These are phyloP conservation scores for Rhynchosporium secalis DNA, from an alignment of 2,329 filamentous ascomycete species.

Conservation along the genomic window DNA sequence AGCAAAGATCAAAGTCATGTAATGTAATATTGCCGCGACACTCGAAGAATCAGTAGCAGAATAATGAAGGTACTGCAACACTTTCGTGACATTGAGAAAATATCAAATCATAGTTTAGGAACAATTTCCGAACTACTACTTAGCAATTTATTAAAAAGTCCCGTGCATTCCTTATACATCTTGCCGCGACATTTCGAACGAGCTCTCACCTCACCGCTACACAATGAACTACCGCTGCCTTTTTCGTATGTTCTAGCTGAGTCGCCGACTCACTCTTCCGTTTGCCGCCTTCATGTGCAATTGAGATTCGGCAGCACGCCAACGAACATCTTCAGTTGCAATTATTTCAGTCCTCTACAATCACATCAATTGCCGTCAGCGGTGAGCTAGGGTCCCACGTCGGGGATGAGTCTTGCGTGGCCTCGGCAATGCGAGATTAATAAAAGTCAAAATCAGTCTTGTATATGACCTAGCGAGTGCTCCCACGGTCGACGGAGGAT, in stretches of 20 bases:
- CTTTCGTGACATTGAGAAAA: no score
- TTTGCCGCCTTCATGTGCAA: not conserved
- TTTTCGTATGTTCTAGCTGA: not conserved
- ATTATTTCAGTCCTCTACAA: not conserved
- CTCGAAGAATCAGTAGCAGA: no score
- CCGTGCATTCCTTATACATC: no score
- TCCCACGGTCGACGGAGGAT: not conserved
- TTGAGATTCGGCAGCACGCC: not conserved
- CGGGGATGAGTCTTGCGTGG: constrained; percentile 17
- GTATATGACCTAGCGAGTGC: constrained; percentile 15
- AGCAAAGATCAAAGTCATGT: no score
- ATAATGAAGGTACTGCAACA: no score
- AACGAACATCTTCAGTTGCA: not conserved
- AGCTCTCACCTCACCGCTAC: no score
- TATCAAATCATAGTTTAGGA: no score
- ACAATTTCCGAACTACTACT: no score
- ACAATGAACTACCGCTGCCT: no score
- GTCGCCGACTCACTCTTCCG: not conserved
- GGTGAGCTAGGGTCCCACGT: constrained; percentile 5
- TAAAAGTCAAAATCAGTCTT: constrained; percentile 4
- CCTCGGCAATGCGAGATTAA: constrained; percentile 10
- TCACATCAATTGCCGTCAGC: constrained; percentile 8
- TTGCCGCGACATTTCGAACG: no score
- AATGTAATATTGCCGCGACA: no score
- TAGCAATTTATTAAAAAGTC: no score